phyloP scores from a whole-genome alignment of 2,329 filamentous ascomycete genomes.

The Pyricularia grisea region DNA sequence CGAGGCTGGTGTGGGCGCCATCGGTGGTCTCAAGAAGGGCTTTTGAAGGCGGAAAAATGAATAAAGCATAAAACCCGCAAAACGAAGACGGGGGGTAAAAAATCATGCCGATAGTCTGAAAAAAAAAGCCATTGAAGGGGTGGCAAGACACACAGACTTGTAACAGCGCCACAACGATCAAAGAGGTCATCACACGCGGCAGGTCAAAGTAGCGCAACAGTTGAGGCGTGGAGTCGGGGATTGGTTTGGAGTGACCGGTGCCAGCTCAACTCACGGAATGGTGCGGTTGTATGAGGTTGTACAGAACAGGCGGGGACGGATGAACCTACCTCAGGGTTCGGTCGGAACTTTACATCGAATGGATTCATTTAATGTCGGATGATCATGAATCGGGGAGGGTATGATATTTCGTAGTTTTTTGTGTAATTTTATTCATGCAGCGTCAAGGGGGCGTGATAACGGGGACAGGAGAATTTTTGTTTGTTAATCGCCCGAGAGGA shows the following conservation, averaged over 20 bases:
- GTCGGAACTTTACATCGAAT: neutral
- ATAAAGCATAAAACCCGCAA: neutral
- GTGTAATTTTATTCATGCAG: neutral
- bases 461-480: neutral
- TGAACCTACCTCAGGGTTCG: neutral
- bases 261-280: neutral
- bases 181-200: neutral
- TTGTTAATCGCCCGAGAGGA: neutral
- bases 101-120: neutral
- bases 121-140: too few relatives aligned
- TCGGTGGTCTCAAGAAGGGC: constrained; percentile 22
- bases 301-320: neutral
- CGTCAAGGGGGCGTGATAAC: neutral
- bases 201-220: neutral
- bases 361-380: neutral
- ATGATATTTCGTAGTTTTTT: neutral
- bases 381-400: neutral
- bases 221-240: neutral
- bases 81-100: neutral
- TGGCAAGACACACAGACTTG: neutral
- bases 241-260: neutral
- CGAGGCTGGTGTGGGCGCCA: constrained; percentile 16
- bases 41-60: constrained; percentile 7
- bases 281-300: neutral
- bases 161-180: neutral